These are phyloP conservation scores for Benincasa hispida DNA, from an alignment of 306 rosid genomes.

Conservation along the genomic window DNA sequence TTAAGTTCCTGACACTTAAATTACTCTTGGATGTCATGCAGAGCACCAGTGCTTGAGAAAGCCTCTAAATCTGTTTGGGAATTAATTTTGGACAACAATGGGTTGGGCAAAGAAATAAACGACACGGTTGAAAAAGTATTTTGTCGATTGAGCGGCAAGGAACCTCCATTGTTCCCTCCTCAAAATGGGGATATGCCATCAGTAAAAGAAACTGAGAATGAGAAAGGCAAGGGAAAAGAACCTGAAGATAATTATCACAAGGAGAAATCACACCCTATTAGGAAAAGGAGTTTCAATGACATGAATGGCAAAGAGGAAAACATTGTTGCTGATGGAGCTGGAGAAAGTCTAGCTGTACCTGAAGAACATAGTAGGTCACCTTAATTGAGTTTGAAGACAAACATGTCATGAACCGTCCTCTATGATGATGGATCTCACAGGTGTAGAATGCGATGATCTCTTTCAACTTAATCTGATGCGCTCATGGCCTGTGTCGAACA, in stretches of 20 bases:
- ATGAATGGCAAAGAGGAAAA: slow-evolving; percentile 34
- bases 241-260: slow-evolving; percentile 24
- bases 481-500: not conserved
- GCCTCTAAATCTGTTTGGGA: slow-evolving; percentile 99
- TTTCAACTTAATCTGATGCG: not conserved
- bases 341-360: slow-evolving; percentile 5
- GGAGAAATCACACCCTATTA: slow-evolving; percentile 27
- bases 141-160: slow-evolving; percentile 77
- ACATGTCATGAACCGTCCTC: not conserved
- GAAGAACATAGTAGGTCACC: slow-evolving; percentile 24
- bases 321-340: slow-evolving; percentile 17
- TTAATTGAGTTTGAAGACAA: slow-evolving; percentile 10
- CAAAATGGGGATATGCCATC: slow-evolving; percentile 31
- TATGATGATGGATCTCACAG: not conserved
- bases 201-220: slow-evolving; percentile 30
- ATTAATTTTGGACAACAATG: slow-evolving; percentile 62
- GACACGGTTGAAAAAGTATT: slow-evolving; percentile 78
- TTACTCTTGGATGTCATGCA: slow-evolving; percentile 22
- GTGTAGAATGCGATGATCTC: not conserved
- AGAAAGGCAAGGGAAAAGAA: slow-evolving; percentile 52
- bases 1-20: slow-evolving; percentile 4
- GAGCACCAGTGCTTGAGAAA: slow-evolving; percentile 81
- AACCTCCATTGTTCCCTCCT: slow-evolving; percentile 70
- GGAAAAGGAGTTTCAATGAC: slow-evolving; percentile 64
- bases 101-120: slow-evolving; percentile 77